These are phyloP conservation scores for Tranzscheliella williamsii DNA, from an alignment of 1,284 basidiomycete species.

Conservation along the genomic window DNA sequence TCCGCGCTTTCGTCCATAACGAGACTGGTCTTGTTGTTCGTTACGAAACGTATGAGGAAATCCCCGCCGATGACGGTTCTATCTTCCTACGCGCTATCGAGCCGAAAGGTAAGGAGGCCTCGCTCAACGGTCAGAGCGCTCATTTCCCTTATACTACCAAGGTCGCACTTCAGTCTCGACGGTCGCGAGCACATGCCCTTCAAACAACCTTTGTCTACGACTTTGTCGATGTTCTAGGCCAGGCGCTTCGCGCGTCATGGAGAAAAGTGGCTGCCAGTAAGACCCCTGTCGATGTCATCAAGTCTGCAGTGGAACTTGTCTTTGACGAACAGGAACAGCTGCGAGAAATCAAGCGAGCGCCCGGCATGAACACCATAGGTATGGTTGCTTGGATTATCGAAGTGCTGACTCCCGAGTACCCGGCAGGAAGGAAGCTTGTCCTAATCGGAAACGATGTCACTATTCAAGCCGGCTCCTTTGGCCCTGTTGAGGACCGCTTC, in stretches of 20 bases:
- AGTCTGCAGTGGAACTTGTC: conserved; percentile 67
- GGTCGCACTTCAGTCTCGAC: conserved; percentile 97
- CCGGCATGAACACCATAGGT: conserved; percentile 91
- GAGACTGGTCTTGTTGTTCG: conserved; percentile 98
- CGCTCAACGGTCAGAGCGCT: conserved; percentile 48
- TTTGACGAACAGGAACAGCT: conserved; percentile 87
- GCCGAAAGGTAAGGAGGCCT: conserved; percentile 34
- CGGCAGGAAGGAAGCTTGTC: conserved; percentile 81
- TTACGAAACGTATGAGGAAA: conserved; percentile 98
- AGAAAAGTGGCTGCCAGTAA: conserved; percentile 68
- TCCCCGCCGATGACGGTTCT: conserved; percentile 89
- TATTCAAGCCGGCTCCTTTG: conserved; percentile 97
- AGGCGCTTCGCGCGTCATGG: conserved; percentile 94
- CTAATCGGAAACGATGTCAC: conserved; percentile 99
- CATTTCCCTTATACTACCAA: conserved; percentile 82
- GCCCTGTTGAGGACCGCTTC: conserved; percentile 91
- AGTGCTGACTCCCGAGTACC: conserved; percentile 89
- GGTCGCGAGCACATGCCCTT: conserved; percentile 97
- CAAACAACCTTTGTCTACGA: conserved; percentile 98
- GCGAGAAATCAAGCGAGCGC: conserved; percentile 83
- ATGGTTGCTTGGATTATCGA: conserved; percentile 99
- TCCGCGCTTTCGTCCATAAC: conserved; percentile 97
- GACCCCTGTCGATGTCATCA: conserved; percentile 43
- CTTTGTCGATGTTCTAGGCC: conserved; percentile 97
- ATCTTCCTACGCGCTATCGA: conserved; percentile 80